These are phyloP conservation scores for Bimuria novae-zelandiae DNA, from an alignment of 2,329 filamentous ascomycete species.

Conservation along the genomic window DNA sequence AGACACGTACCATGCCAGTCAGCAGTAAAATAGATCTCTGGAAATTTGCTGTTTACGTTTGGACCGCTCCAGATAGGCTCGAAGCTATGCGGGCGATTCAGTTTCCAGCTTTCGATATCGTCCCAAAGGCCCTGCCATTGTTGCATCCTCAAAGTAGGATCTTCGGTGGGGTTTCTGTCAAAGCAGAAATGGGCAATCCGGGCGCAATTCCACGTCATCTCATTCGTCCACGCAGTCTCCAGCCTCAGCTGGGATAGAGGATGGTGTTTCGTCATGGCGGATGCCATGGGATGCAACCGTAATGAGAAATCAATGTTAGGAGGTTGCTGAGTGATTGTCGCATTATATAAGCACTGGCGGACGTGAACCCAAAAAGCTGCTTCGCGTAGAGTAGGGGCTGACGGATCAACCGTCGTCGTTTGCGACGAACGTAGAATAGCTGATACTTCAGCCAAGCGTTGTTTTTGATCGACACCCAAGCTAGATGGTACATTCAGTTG, in stretches of 20 bases:
- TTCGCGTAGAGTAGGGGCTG: conserved; percentile 38
- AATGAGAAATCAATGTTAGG: conserved; percentile 37
- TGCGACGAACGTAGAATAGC: conserved; percentile 40
- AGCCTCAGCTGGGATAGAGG: conserved; percentile 30
- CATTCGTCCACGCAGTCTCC: conserved; percentile 40
- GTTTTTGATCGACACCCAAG: conserved; percentile 33
- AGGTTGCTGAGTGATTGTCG: conserved; percentile 38
- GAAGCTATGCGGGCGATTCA: conserved; percentile 31
- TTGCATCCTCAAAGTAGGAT: conserved; percentile 15
- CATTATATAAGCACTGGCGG: conserved; percentile 39
- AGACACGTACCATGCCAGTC: conserved; percentile 36
- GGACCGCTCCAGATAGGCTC: conserved; percentile 33
- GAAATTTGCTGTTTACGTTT: conserved; percentile 21
- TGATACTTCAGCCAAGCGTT: conserved; percentile 29
- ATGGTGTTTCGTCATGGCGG: conserved; percentile 28
- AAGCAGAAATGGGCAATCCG: conserved; percentile 37
- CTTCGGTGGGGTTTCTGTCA: conserved; percentile 20
- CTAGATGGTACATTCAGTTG: conserved; percentile 39
- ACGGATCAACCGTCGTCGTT: conserved; percentile 32
- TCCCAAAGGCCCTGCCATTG: conserved; percentile 33
- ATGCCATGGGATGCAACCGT: conserved; percentile 27
- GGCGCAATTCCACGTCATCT: conserved; percentile 40
- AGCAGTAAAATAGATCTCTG: conserved; percentile 33
- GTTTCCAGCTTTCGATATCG: conserved; percentile 26
- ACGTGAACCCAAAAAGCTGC: conserved; percentile 43